Evolutionary conservation across 2,329 filamentous ascomycete species (phyloP).

Genomic region (Escovopsis weberi): DNA sequence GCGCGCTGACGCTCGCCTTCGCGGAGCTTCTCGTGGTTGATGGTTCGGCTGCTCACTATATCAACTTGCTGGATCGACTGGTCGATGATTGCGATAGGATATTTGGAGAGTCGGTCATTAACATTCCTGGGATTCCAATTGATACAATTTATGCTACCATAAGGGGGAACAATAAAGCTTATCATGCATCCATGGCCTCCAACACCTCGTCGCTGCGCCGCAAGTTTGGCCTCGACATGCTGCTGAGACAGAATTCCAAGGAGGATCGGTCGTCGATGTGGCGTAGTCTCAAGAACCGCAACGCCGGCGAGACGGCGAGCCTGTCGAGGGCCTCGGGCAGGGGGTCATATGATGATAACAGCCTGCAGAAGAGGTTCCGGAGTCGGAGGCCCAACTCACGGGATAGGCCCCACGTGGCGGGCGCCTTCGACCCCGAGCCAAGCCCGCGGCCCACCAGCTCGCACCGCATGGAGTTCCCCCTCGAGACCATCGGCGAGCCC

Average conservation of each 20-base stretch:
- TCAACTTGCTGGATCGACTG: slow-evolving; percentile 75
- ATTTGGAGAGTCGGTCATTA: slow-evolving; percentile 50
- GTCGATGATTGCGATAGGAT: slow-evolving; percentile 81
- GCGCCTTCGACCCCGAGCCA: slow-evolving; percentile 42
- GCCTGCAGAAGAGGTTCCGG: slow-evolving; percentile 22
- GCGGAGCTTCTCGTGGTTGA: slow-evolving; percentile 72
- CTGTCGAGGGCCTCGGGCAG: slow-evolving; percentile 58
- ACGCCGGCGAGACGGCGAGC: slow-evolving; percentile 46
- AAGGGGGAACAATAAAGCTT: slow-evolving; percentile 42
- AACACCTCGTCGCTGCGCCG: slow-evolving; percentile 75
- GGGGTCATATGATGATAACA: slow-evolving; percentile 54
- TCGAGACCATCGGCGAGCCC: slow-evolving; percentile 47
- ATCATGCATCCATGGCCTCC: slow-evolving; percentile 64
- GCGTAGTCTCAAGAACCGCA: slow-evolving; percentile 68
- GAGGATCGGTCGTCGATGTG: slow-evolving; percentile 65
- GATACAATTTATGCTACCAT: slow-evolving; percentile 44
- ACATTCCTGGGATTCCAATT: slow-evolving; percentile 16
- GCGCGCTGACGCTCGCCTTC: slow-evolving; percentile 77
- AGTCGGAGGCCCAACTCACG: slow-evolving; percentile 38
- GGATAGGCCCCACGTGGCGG: slow-evolving; percentile 45
- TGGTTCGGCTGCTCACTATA: slow-evolving; percentile 65
- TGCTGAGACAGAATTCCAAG: slow-evolving; percentile 69
- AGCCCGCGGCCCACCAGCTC: slow-evolving; percentile 41
- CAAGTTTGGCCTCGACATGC: slow-evolving; percentile 65
- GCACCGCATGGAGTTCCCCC: slow-evolving; percentile 37